Conservation (phyloP, 2,329 filamentous ascomycete genomes). For the Lithohypha guttulata region DNA sequence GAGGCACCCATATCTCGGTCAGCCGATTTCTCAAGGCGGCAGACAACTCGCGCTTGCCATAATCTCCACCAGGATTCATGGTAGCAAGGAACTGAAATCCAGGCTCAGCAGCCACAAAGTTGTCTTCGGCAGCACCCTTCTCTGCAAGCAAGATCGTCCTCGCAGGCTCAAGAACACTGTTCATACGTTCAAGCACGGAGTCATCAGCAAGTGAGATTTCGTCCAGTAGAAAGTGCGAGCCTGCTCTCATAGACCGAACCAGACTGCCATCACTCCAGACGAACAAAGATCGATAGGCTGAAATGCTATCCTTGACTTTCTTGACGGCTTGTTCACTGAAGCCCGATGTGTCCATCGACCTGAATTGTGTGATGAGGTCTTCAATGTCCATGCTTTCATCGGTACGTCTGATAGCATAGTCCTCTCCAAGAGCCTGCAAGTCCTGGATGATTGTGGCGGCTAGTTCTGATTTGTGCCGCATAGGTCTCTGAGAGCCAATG, state of each 20-base stretch:
- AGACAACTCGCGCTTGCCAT: constrained; percentile 94
- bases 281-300: constrained; percentile 73
- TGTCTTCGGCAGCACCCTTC: constrained; percentile 78
- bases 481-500: constrained; percentile 85
- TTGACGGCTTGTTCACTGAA: constrained; percentile 41
- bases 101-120: constrained; percentile 60
- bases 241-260: constrained; percentile 83
- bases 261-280: constrained; percentile 94
- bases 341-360: constrained; percentile 13
- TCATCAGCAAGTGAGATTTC: constrained; percentile 98
- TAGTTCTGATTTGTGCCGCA: constrained; percentile 71
- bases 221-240: constrained; percentile 85
- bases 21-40: constrained; percentile 92
- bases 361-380: constrained; percentile 16
- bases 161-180: constrained; percentile 87
- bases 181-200: constrained; percentile 88
- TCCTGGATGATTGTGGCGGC: constrained; percentile 55
- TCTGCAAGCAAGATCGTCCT: constrained; percentile 82
- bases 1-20: constrained; percentile 96
- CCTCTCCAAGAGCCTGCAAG: constrained; percentile 35
- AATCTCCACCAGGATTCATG: constrained; percentile 98
- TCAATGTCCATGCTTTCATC: constrained; percentile 24
- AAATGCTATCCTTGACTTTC: constrained; percentile 36
- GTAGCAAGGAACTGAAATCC: constrained; percentile 95
- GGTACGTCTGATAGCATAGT: constrained; percentile 25